These are phyloP conservation scores for Ogataea methylovora DNA, from an alignment of 805 yeast species.

Conservation along the genomic window DNA sequence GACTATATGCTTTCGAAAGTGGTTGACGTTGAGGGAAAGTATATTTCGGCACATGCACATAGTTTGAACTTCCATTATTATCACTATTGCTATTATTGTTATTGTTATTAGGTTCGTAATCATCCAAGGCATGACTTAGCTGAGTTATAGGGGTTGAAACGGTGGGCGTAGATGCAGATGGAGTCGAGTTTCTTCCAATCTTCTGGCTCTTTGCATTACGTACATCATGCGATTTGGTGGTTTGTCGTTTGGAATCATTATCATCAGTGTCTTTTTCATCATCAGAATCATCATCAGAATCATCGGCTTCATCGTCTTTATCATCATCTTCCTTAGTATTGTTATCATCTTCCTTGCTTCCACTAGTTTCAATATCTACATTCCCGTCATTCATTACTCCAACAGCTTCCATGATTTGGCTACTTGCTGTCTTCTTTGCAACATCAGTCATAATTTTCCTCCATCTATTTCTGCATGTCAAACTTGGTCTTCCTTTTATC, in stretches of 20 bases:
- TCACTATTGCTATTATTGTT: background rate
- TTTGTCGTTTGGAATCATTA: background rate
- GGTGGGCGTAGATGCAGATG: too few relatives aligned
- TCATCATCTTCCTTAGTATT: background rate
- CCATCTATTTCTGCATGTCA: constrained; percentile 92
- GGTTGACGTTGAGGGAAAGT: constrained; percentile 13
- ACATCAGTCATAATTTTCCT: constrained; percentile 75
- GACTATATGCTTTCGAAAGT: constrained; percentile 6
- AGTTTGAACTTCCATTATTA: background rate
- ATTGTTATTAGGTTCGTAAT: background rate
- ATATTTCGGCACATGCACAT: constrained; percentile 1
- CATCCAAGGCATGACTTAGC: background rate
- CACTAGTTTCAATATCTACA: background rate
- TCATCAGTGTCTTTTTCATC: background rate
- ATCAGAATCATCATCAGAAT: constrained; percentile 3
- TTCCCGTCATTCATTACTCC: constrained; percentile 27
- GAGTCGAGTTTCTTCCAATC: too few relatives aligned
- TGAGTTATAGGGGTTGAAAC: constrained; percentile 1
- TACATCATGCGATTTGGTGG: background rate
- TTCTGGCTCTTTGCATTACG: too few relatives aligned
- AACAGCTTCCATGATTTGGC: constrained; percentile 50
- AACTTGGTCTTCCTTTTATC: constrained; percentile 74
- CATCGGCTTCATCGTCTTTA: constrained; percentile 1
- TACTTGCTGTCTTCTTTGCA: constrained; percentile 55
- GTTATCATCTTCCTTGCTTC: constrained; percentile 6